Percentiles rank a stretch among this genome's conserved stretches.
These are phyloP conservation scores for Chlamydomonas applanata DNA, from an alignment of 139 green algal species.

Conservation along the genomic window DNA sequence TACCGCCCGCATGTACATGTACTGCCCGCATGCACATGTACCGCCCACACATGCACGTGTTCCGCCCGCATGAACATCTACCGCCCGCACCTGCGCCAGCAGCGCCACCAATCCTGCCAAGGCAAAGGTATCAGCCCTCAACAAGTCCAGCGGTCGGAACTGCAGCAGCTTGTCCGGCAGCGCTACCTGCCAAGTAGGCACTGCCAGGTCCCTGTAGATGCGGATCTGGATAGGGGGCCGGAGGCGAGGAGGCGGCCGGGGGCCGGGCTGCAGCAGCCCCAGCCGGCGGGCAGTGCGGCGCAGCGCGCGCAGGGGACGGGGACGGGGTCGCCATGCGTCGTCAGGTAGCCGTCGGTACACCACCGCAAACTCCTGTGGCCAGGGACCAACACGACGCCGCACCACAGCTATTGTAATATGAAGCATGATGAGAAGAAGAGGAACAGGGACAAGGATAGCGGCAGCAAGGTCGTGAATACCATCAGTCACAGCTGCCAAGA, in stretches of 20 bases:
- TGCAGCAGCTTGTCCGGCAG: constrained; percentile 46
- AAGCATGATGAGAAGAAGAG: too few relatives aligned
- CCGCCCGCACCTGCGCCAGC: background rate
- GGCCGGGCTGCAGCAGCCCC: too few relatives aligned
- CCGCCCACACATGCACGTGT: background rate
- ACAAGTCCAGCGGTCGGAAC: constrained; percentile 40
- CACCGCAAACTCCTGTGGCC: constrained; percentile 7
- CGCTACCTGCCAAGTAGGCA: constrained; percentile 33
- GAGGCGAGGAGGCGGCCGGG: too few relatives aligned
- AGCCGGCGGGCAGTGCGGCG: too few relatives aligned
- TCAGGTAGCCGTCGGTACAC: background rate
- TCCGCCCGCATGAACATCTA: background rate
- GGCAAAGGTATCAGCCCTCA: background rate
- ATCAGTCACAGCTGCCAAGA: too few relatives aligned
- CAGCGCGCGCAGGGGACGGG: too few relatives aligned
- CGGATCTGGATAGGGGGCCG: constrained; percentile 25
- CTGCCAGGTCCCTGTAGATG: constrained; percentile 36
- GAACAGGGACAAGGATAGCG: too few relatives aligned
- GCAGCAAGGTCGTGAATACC: too few relatives aligned
- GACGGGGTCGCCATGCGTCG: too few relatives aligned
- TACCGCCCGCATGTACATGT: too few relatives aligned
- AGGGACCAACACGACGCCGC: too few relatives aligned
- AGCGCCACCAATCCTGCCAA: background rate
- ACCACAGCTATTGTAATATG: too few relatives aligned
- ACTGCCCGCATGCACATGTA: background rate